Evolutionary conservation across 2,329 filamentous ascomycete genomes (phyloP).

Genomic region (Didymella arachidicola): DNA sequence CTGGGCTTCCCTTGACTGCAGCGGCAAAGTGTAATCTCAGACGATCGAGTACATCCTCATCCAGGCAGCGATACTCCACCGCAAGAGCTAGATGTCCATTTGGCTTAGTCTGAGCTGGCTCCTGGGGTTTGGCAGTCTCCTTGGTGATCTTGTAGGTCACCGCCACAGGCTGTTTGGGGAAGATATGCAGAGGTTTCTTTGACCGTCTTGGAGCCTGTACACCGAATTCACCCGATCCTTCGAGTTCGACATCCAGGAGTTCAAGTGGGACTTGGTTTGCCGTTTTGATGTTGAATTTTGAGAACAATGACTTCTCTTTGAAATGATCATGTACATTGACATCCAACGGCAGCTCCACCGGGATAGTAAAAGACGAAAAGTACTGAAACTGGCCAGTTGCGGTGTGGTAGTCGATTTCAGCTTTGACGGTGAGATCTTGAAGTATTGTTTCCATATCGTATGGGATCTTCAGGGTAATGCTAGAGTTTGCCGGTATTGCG

Average conservation of each 20-base stretch:
- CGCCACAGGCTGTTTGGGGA: constrained; percentile 81
- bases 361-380: constrained; percentile 68
- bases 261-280: constrained; percentile 77
- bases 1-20: constrained; percentile 58
- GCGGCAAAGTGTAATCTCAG: constrained; percentile 57
- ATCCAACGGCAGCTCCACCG: constrained; percentile 81
- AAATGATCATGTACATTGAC: constrained; percentile 98
- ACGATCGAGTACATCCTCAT: constrained; percentile 70
- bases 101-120: constrained; percentile 31
- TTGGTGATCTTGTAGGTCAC: constrained; percentile 79
- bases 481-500: constrained; percentile 55
- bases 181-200: constrained; percentile 66
- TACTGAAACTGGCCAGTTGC: constrained; percentile 70
- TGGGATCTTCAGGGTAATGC: constrained; percentile 71
- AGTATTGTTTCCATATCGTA: constrained; percentile 85
- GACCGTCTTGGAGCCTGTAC: constrained; percentile 63
- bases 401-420: constrained; percentile 80
- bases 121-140: constrained; percentile 51
- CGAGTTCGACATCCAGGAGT: constrained; percentile 73
- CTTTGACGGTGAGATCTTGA: constrained; percentile 71
- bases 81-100: constrained; percentile 66
- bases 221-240: constrained; percentile 73
- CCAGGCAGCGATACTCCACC: constrained; percentile 77
- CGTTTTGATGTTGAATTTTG: constrained; percentile 88
- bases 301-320: constrained; percentile 82